Percentiles rank a stretch among this genome's conserved stretches.
Evolutionary conservation across 441 rosid genomes (phyloP).

Genomic region (Dalechampia spathulata): DNA sequence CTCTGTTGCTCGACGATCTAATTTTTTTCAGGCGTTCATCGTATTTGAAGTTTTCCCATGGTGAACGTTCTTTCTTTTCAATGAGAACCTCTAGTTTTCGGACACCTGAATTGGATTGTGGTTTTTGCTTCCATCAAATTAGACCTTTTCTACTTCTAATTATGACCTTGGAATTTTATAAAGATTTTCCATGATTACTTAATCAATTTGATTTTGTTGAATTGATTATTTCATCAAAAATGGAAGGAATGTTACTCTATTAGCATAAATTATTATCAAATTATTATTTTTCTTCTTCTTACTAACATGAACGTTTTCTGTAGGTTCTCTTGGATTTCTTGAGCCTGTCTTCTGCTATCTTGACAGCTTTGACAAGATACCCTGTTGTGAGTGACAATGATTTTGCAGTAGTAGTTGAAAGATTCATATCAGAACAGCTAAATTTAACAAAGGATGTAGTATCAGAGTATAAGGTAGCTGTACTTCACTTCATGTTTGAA

Average conservation of each 20-base stretch:
- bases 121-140: background rate
- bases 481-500: background rate
- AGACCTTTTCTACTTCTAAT: background rate
- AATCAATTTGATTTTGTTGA: no score
- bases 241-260: no score
- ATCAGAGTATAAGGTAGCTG: conserved; percentile 51
- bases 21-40: background rate
- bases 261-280: no score
- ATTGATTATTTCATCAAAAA: no score
- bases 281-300: background rate
- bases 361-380: conserved; percentile 40
- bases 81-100: background rate
- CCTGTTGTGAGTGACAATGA: conserved; percentile 26
- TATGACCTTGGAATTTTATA: background rate
- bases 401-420: conserved; percentile 35
- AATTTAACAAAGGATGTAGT: conserved; percentile 47
- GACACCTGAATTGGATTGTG: background rate
- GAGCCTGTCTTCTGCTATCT: conserved; percentile 43
- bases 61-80: background rate
- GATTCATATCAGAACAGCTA: conserved; percentile 52
- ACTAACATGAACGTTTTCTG: conserved; percentile 4
- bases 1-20: background rate
- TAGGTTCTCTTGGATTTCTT: conserved; percentile 68
- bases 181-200: background rate
- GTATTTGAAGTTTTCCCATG: background rate